These are phyloP conservation scores for Chrysoporthe austroafricana DNA, from an alignment of 2,329 filamentous ascomycete genomes.

Conservation along the genomic window DNA sequence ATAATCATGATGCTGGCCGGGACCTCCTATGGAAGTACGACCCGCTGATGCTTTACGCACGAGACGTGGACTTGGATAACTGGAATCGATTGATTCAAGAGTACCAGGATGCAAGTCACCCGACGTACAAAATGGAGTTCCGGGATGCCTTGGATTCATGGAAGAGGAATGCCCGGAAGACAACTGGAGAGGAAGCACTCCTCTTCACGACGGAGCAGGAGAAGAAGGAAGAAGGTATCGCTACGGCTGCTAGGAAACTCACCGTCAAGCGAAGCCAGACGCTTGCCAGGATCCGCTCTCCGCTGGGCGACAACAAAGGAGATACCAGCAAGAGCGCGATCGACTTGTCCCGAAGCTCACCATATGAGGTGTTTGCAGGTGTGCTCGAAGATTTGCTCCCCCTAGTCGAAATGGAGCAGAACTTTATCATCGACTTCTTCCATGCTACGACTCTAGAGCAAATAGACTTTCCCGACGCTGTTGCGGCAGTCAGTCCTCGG, in stretches of 20 bases:
- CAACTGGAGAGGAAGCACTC: conserved; percentile 79
- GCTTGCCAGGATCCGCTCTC: conserved; percentile 73
- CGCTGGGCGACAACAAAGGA: conserved; percentile 64
- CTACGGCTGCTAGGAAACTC: conserved; percentile 80
- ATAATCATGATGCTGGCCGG: conserved; percentile 72
- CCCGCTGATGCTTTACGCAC: conserved; percentile 83
- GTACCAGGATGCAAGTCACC: conserved; percentile 77
- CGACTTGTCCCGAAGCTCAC: conserved; percentile 62
- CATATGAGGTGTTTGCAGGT: conserved; percentile 80
- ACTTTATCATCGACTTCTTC: conserved; percentile 97
- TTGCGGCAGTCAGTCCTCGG: conserved; percentile 67
- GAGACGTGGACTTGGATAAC: conserved; percentile 79
- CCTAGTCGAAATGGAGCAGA: conserved; percentile 90
- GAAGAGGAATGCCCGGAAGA: conserved; percentile 78
- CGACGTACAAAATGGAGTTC: conserved; percentile 82
- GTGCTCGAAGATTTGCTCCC: conserved; percentile 82
- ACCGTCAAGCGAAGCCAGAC: conserved; percentile 95
- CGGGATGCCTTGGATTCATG: conserved; percentile 75
- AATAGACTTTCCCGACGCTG: conserved; percentile 80
- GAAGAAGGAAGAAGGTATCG: conserved; percentile 75
- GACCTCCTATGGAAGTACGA: conserved; percentile 85
- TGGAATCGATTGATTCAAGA: conserved; percentile 81
- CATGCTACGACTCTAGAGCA: conserved; percentile 85
- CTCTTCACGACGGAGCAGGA: conserved; percentile 89
- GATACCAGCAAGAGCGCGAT: conserved; percentile 50